Base-by-base conservation (phyloP, 2,329 filamentous ascomycete species). In the Penicillium sp. region DNA sequence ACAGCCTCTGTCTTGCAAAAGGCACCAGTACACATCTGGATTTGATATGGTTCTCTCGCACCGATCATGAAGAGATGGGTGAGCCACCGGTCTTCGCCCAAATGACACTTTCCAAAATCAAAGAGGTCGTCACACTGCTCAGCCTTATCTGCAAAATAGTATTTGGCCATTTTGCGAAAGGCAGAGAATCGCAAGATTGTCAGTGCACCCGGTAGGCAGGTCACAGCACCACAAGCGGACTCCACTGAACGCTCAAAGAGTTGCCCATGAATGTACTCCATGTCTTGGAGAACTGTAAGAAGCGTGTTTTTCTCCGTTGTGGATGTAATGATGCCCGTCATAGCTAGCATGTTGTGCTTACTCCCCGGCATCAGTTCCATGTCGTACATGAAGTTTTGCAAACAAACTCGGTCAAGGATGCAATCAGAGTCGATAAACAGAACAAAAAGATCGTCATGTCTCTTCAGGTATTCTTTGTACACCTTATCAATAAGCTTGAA, bases 41-140 rank as follows among this genome's bases (percentile, higher is more conserved):
- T 97, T 75, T 97, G 94, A 73, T 96, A 95, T 40, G 90, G 84
- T 72, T 95, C 86, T 77, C 92, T 90, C 43, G 93, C 92, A 23
- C 92, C 92, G 68, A 97, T 94, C 94, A 99, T 99, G 81, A 99
- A 97, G 55, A 99, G 82, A 78, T 99, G 94, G 1, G 93, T 99
- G 54, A 97, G 82, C 92, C 93, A 97, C 60, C 93, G 84, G 75
- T 99, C 94, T 74, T 97, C 94, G 37, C 94, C 94, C 42, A 97
- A 77, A 76, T 97, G 92, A 67, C 90, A 92, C 77, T 97, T 97
- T 54, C 90, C 92, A 70, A 93, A 97, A 71, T 99, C 93, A 69
- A 99, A 99, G 12, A 97, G 81, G 73, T 97, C 93, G 57, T 96
- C 90, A 68, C 92, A 96, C 69, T 96, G 89, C 73, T 96, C 93